Percentiles rank a stretch among this genome's conserved stretches.
These are phyloP conservation scores for Panaeolus papilionaceus DNA, from an alignment of 768 basidiomycete genomes.

Conservation along the genomic window DNA sequence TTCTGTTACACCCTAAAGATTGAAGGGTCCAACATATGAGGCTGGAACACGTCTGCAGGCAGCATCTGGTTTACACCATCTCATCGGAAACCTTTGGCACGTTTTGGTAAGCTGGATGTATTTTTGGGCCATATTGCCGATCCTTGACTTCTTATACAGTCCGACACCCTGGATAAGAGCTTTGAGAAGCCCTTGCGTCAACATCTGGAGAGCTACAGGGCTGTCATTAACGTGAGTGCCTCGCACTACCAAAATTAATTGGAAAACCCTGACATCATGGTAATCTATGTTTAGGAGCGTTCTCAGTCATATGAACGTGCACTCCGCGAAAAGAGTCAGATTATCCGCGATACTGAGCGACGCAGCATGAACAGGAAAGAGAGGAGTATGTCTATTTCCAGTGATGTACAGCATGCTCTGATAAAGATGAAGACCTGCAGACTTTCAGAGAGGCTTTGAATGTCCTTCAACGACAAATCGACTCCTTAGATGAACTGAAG, in stretches of 20 bases:
- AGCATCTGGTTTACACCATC: constrained; percentile 87
- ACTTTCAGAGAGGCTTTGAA: constrained; percentile 84
- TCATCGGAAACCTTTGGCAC: constrained; percentile 93
- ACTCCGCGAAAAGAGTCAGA: constrained; percentile 81
- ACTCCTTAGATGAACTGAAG: constrained; percentile 89
- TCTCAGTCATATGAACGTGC: constrained; percentile 84
- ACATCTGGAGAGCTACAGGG: constrained; percentile 81
- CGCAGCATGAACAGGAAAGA: constrained; percentile 86
- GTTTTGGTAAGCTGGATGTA: constrained; percentile 66
- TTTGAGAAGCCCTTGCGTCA: constrained; percentile 91
- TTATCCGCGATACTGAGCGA: constrained; percentile 86
- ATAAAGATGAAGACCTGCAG: constrained; percentile 71
- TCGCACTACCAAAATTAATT: constrained; percentile 3
- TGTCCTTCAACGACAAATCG: constrained; percentile 86
- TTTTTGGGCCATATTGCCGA: constrained; percentile 13
- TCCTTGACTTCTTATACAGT: constrained; percentile 47
- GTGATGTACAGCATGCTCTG: neutral
- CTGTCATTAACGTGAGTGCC: constrained; percentile 64
- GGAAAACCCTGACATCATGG: constrained; percentile 8
- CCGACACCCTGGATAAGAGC: constrained; percentile 83
- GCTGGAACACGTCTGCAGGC: constrained; percentile 84
- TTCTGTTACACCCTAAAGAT: constrained; percentile 39
- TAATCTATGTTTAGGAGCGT: constrained; percentile 64
- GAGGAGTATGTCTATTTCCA: constrained; percentile 63
- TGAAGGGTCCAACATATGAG: constrained; percentile 84